Conservation (phyloP, 2,329 filamentous ascomycete genomes). For the Sclerotinia minor region DNA sequence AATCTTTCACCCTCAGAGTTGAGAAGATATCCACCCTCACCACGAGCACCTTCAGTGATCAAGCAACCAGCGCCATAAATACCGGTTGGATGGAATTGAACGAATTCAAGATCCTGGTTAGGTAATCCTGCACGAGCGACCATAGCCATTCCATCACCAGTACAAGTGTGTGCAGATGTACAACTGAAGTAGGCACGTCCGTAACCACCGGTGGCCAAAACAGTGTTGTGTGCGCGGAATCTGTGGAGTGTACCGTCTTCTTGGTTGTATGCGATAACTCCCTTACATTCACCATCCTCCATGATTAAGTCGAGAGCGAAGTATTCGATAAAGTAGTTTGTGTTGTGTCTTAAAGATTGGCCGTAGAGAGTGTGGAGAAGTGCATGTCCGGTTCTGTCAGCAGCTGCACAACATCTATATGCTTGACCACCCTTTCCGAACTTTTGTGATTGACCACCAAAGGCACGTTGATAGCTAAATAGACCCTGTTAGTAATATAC, state of each 20-base stretch:
- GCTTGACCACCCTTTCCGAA: conserved; percentile 52
- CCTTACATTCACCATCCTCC: conserved; percentile 50
- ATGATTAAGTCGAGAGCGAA: conserved; percentile 52
- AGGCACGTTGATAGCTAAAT: conserved; percentile 53
- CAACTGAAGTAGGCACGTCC: conserved; percentile 53
- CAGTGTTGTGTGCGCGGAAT: conserved; percentile 48
- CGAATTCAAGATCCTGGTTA: conserved; percentile 53
- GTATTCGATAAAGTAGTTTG: conserved; percentile 53
- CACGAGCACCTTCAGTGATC: conserved; percentile 52
- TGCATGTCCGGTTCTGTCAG: conserved; percentile 51
- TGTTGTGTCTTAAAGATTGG: conserved; percentile 49
- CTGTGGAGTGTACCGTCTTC: conserved; percentile 52
- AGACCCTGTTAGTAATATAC: conserved; percentile 32
- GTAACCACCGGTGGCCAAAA: conserved; percentile 52
- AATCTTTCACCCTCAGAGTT: conserved; percentile 51
- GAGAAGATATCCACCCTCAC: conserved; percentile 52
- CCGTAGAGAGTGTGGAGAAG: conserved; percentile 53
- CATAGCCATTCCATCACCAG: conserved; percentile 53
- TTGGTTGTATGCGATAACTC: conserved; percentile 42
- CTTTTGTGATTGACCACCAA: conserved; percentile 50
- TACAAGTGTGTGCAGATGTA: conserved; percentile 51
- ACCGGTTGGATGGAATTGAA: conserved; percentile 52
- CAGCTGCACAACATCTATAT: conserved; percentile 40
- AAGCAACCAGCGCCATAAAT: conserved; percentile 53
- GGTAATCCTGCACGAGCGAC: conserved; percentile 50